Conservation (phyloP, 139 green algal species). For the Chlorella sorokiniana region DNA sequence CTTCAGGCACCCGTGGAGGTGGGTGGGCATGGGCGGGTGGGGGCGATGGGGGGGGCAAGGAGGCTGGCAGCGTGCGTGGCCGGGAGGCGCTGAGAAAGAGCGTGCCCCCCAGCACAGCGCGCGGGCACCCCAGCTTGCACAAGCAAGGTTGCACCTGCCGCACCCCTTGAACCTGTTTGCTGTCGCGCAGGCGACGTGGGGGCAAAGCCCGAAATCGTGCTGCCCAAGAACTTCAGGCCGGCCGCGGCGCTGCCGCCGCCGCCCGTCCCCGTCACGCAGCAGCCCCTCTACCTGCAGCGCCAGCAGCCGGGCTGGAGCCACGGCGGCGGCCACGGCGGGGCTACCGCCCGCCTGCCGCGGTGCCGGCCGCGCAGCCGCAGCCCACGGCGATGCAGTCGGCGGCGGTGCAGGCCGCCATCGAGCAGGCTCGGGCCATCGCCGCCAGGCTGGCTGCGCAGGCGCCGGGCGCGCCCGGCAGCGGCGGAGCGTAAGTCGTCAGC, state of each 20-base stretch:
- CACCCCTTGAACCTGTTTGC: neutral
- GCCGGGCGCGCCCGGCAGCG: neutral
- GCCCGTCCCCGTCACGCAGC: constrained; percentile 64
- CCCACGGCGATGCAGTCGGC: neutral
- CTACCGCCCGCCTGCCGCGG: neutral
- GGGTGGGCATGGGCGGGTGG: neutral
- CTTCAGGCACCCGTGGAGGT: constrained; percentile 59
- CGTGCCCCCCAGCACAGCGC: no score
- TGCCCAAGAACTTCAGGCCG: constrained; percentile 49
- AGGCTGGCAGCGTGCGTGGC: no score
- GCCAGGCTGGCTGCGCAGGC: constrained; percentile 31
- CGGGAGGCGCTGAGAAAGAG: no score
- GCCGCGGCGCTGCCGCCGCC: constrained; percentile 40
- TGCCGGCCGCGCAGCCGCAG: neutral
- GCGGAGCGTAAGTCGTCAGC: no score
- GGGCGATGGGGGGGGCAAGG: no score
- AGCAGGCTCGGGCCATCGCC: constrained; percentile 35
- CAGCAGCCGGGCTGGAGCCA: constrained; percentile 25
- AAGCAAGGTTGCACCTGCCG: no score
- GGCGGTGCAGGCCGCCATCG: constrained; percentile 25
- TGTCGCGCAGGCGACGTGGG: constrained; percentile 46
- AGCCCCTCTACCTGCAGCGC: constrained; percentile 66
- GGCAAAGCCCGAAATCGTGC: constrained; percentile 62
- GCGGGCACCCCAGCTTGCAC: no score
- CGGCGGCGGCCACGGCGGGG: neutral